Evolutionary conservation across 2,329 filamentous ascomycete species (phyloP).

Genomic region (Fusarium piperis): DNA sequence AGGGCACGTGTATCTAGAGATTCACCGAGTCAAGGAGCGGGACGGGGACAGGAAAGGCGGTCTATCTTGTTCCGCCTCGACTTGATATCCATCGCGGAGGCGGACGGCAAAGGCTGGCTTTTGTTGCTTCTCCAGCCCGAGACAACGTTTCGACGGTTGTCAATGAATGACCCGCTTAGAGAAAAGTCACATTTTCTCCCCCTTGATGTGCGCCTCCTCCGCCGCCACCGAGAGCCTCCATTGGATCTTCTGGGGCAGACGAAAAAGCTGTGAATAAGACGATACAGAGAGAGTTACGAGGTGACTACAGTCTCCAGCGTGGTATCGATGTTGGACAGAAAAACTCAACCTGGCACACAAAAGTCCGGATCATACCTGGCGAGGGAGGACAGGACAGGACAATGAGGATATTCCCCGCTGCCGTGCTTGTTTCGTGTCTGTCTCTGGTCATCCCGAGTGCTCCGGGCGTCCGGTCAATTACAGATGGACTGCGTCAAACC

Average conservation of each 20-base stretch:
- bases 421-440: slow-evolving; percentile 21
- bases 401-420: slow-evolving; percentile 18
- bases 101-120: slow-evolving; percentile 19
- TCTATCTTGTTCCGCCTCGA: neutral
- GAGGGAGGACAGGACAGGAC: neutral
- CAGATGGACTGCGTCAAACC: slow-evolving; percentile 18
- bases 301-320: neutral
- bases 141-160: slow-evolving; percentile 7
- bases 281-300: neutral
- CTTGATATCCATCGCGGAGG: neutral
- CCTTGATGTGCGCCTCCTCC: slow-evolving; percentile 15
- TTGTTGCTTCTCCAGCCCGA: slow-evolving; percentile 12
- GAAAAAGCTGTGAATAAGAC: neutral
- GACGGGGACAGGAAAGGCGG: neutral
- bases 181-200: neutral
- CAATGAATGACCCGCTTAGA: neutral
- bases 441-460: slow-evolving; percentile 7
- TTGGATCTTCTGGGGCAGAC: neutral
- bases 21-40: neutral
- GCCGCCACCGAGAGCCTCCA: slow-evolving; percentile 17
- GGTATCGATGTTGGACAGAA: slow-evolving; percentile 16
- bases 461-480: slow-evolving; percentile 11
- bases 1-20: neutral
- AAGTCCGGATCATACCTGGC: neutral
- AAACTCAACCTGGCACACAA: slow-evolving; percentile 7